Percentiles rank a stretch among this genome's conserved stretches.
These are phyloP conservation scores for Samsoniella hepiali DNA, from an alignment of 2,329 filamentous ascomycete species.

Conservation along the genomic window DNA sequence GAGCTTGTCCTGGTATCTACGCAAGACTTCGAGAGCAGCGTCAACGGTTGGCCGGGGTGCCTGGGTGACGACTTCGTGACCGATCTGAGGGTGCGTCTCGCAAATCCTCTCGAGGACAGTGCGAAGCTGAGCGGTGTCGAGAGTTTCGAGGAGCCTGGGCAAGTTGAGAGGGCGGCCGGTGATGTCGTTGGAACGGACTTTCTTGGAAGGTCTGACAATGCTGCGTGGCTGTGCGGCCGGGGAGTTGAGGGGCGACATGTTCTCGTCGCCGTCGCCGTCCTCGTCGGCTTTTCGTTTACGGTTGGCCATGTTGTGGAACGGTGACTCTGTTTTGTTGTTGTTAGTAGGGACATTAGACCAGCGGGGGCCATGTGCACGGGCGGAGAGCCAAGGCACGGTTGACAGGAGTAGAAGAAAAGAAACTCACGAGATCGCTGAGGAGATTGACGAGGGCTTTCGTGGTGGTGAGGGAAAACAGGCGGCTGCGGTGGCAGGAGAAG, in stretches of 20 bases:
- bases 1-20: constrained; percentile 75
- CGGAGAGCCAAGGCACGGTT: background rate
- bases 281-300: constrained; percentile 86
- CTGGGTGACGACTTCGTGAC: constrained; percentile 75
- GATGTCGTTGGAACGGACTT: constrained; percentile 61
- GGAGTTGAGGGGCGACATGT: constrained; percentile 79
- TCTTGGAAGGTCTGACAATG: constrained; percentile 65
- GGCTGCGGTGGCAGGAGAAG: constrained; percentile 60
- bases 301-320: constrained; percentile 52
- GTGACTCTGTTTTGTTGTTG: constrained; percentile 31
- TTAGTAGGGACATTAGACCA: background rate
- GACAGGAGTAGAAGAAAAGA: background rate
- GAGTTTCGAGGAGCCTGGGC: constrained; percentile 83
- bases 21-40: constrained; percentile 75
- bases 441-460: constrained; percentile 53
- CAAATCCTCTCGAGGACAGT: constrained; percentile 87
- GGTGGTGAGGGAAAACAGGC: constrained; percentile 56
- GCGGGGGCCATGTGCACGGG: background rate
- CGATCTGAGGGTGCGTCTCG: constrained; percentile 81
- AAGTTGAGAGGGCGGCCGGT: constrained; percentile 53
- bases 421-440: constrained; percentile 55
- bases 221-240: constrained; percentile 69
- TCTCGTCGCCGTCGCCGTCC: constrained; percentile 81
- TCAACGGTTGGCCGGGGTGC: constrained; percentile 84
- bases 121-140: constrained; percentile 80